phyloP scores from a whole-genome alignment of 306 rosid species.

The Urtica urens region DNA sequence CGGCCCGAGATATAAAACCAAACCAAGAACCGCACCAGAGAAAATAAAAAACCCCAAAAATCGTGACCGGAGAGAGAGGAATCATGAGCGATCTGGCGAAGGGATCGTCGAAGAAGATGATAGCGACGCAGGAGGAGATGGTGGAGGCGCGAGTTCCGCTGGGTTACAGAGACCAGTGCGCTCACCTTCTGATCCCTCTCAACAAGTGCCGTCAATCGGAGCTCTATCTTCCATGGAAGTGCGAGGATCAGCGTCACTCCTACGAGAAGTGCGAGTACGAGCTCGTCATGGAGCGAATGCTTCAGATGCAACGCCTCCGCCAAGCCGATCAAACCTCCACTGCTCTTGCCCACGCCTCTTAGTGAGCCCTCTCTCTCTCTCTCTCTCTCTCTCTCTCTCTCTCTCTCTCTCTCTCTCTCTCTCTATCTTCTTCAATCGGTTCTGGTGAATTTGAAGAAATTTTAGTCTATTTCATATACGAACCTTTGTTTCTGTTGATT shows the following conservation, averaged over 20 bases:
- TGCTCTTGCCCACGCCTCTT: conserved; percentile 44
- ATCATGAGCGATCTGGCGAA: conserved; percentile 49
- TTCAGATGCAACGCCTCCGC: conserved; percentile 88
- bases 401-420: no score
- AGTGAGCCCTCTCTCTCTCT: not conserved
- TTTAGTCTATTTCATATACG: no score
- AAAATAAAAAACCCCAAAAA: not conserved
- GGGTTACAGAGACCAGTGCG: conserved; percentile 82
- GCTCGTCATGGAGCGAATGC: conserved; percentile 93
- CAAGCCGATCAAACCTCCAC: conserved; percentile 31
- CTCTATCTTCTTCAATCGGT: no score
- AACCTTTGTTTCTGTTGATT: no score
- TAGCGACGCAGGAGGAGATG: conserved; percentile 91
- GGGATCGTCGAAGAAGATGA: conserved; percentile 94
- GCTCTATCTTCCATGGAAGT: conserved; percentile 88
- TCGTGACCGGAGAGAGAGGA: not conserved
- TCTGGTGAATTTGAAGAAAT: no score
- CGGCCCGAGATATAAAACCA: no score
- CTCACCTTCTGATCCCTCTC: conserved; percentile 84
- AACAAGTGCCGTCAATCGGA: conserved; percentile 86
- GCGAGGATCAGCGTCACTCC: conserved; percentile 66
- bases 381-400: not conserved
- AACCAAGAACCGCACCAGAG: no score
- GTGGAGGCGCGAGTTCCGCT: conserved; percentile 74
- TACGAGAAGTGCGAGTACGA: conserved; percentile 92